A percentile compares a stretch with the other conserved stretches of the same genome.
Conservation (phyloP, 208 protist species). For the Wallacemonas sp. region DNA sequence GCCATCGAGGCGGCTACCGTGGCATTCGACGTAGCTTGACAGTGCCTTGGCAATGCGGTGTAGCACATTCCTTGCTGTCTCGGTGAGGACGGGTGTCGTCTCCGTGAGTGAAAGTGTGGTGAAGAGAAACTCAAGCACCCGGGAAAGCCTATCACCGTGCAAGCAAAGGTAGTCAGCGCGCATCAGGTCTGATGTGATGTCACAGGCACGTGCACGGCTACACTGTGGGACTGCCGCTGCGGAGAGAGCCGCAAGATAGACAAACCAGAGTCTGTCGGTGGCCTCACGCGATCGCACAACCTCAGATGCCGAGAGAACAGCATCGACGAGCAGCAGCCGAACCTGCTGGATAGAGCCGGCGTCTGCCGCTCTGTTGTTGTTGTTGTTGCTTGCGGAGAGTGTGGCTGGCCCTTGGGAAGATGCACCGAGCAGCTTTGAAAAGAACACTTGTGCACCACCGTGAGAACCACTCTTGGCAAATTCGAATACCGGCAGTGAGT, state of each 20-base stretch:
- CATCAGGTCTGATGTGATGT: conserved; percentile 12
- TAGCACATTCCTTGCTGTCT: conserved; percentile 49
- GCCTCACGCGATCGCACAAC: conserved; percentile 37
- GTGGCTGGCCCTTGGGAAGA: background rate
- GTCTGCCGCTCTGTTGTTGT: background rate
- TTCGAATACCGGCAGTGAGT: conserved; percentile 24
- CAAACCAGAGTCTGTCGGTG: conserved; percentile 55
- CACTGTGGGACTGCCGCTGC: conserved; percentile 49
- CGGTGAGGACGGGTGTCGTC: conserved; percentile 33
- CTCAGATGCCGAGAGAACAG: conserved; percentile 38
- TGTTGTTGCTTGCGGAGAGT: conserved; percentile 10
- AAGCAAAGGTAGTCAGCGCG: conserved; percentile 34
- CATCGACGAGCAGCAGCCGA: conserved; percentile 59
- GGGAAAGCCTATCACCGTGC: conserved; percentile 39
- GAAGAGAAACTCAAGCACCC: conserved; percentile 52
- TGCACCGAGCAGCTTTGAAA: conserved; percentile 50
- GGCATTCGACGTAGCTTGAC: conserved; percentile 50
- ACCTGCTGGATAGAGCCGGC: conserved; percentile 14
- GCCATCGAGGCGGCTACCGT: too few relatives aligned
- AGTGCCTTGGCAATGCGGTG: conserved; percentile 51
- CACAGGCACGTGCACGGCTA: conserved; percentile 17
- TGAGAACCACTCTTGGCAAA: conserved; percentile 25
- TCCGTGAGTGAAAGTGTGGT: conserved; percentile 31
- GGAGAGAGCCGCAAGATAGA: conserved; percentile 54
- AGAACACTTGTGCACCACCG: conserved; percentile 49